These are phyloP conservation scores for Penicillium sp. DNA, from an alignment of 2,329 filamentous ascomycete genomes.

Conservation along the genomic window DNA sequence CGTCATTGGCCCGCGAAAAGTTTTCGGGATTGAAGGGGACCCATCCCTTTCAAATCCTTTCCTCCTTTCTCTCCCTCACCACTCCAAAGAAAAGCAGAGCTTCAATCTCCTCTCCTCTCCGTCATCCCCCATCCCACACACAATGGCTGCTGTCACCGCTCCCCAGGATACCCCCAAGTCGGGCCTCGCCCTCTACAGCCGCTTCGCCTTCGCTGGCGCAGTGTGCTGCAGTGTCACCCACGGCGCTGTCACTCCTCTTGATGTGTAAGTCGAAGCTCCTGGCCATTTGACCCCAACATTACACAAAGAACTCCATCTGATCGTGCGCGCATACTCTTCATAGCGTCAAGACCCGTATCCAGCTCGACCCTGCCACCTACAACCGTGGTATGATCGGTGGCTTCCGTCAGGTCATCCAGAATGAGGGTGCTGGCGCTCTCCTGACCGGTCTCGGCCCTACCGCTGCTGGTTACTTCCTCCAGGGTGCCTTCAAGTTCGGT, in stretches of 20 bases:
- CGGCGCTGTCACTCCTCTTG: conserved; percentile 93
- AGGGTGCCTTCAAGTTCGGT: conserved; percentile 91
- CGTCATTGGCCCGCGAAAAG: conserved; percentile 33
- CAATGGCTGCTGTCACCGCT: conserved; percentile 49
- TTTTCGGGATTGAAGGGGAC: conserved; percentile 34
- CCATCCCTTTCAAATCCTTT: conserved; percentile 36
- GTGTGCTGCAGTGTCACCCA: conserved; percentile 98
- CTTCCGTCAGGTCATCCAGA: conserved; percentile 81
- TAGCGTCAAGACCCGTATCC: conserved; percentile 94
- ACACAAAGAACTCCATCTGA: conserved; percentile 10
- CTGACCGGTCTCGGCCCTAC: conserved; percentile 85
- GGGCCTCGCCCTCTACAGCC: conserved; percentile 70
- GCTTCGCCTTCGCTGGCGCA: conserved; percentile 93
- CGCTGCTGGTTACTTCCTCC: conserved; percentile 88
- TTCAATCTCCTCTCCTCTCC: conserved; percentile 8
- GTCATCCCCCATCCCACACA: conserved; percentile 27
- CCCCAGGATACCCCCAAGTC: conserved; percentile 49
- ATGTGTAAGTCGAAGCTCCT: conserved; percentile 79
- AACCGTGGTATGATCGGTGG: conserved; percentile 85
- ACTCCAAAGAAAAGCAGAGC: conserved; percentile 4
- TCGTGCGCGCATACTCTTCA: conserved; percentile 25
- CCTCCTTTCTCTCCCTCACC: conserved; percentile 20
- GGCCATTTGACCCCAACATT: background rate
- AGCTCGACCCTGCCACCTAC: conserved; percentile 87
- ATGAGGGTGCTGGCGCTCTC: conserved; percentile 83